Evolutionary conservation across 768 basidiomycete genomes (phyloP).

Genomic region (Sporobolomyces pararoseus): DNA sequence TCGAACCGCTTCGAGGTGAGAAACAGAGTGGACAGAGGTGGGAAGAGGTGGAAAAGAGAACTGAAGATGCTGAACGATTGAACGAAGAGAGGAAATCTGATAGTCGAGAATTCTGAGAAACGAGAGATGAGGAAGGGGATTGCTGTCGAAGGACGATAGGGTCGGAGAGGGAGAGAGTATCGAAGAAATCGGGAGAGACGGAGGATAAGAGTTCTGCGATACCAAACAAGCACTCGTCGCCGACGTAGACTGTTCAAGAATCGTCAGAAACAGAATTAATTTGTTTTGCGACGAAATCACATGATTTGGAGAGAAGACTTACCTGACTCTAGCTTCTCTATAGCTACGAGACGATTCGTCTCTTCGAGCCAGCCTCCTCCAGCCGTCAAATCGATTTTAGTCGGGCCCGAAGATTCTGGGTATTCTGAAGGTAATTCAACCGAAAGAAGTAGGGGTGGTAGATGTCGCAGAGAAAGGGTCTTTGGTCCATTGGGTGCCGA

Average conservation of each 20-base stretch:
- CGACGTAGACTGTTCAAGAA: constrained; percentile 26
- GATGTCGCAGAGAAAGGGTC: constrained; percentile 6
- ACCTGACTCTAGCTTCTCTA: constrained; percentile 1
- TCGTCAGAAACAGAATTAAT: too few species aligned
- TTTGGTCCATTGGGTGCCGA: neutral
- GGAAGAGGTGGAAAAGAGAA: neutral
- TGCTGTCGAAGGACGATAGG: neutral
- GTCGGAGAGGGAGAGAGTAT: constrained; percentile 6
- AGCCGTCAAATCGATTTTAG: neutral
- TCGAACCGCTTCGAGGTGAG: constrained; percentile 6
- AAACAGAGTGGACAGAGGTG: constrained; percentile 31
- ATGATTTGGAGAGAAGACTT: neutral
- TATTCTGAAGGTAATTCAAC: constrained; percentile 4
- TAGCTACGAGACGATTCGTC: neutral
- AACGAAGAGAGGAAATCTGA: constrained; percentile 1
- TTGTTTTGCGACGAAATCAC: neutral
- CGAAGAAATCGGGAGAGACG: constrained; percentile 6
- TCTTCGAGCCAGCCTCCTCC: constrained; percentile 2
- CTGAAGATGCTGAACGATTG: neutral
- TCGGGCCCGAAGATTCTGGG: constrained; percentile 18
- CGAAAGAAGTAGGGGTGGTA: constrained; percentile 16
- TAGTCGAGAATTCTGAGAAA: neutral
- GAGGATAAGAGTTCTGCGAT: constrained; percentile 22
- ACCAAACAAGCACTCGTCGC: constrained; percentile 32
- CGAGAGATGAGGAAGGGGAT: neutral